Evolutionary conservation across 2,329 filamentous ascomycete species (phyloP), one percentile per base, ranked within the genome.

Genomic region (Hypoxylon sp.): DNA sequence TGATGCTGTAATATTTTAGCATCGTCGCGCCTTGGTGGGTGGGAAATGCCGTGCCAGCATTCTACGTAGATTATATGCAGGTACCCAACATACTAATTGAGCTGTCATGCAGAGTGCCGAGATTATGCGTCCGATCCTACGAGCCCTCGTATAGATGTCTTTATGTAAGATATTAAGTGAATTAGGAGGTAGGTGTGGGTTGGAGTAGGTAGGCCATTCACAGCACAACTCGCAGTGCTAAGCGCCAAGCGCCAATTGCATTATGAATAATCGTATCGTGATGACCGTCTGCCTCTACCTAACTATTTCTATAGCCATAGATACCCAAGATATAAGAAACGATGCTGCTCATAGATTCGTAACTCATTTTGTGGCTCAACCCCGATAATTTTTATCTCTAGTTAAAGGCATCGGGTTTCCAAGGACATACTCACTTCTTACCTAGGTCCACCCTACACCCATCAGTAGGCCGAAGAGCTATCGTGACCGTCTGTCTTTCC

Each of bases 391-490:
- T 13, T n/a, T 28, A 11, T 34, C 50, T 38, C 2, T 30, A 13
- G 2, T 5, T 9, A 14, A 34, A n/a, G 21, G 17, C n/a, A 10
- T 17, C 41, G 11, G 5, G 5, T 9, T 28, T 21, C 13, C 19
- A 17, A 41, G 9, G 36, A 25, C 9, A 4, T 7, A 5, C 13
- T 58, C 30, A 63, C n/a, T 46, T 48, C 28, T 66, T 60, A 19
- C 68, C 60, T 11, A 74, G 23, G 13, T 72, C 70, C 14, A 74
- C 72, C 41, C 67, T 73, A 10, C 73, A 75, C 7, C 73, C 73
- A 17, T 73, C 70, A 4, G 66, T 51, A 21, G 71, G 70, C 46
- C 69, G 63, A 1, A 74, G 67, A 9, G 72, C 68, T 17, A 74
- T 59, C 48, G 73, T 73, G 3, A 65, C 65, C 2, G 43, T 52